Evolutionary conservation across 1,139 yeast genomes (phyloP), one percentile per base, ranked within the genome.

Genomic region (Candida sanyaensis): DNA sequence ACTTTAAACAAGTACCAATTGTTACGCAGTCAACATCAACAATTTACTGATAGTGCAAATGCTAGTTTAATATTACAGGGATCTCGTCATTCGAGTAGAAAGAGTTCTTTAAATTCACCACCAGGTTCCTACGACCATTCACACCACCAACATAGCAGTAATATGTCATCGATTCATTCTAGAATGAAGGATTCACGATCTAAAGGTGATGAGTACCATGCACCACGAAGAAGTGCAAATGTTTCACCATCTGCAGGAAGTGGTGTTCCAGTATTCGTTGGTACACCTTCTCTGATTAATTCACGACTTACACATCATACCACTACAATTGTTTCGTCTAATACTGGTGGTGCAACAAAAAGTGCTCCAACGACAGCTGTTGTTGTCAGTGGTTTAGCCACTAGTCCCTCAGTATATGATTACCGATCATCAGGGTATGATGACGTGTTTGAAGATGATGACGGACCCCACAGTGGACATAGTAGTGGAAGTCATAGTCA

Each of bases 371-470:
- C 56, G 17, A 52, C 55, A 3, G 55, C 50, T 11, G 50, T 53
- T 13, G 55, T 51, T 8, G 55, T 51, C 8, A 53, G 62, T 13
- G 78, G 77, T 0, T 55, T 71, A 39, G 68, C 77, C 4, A 71
- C 77, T 0, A 65, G 71, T 1, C 77, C 77, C 0, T 69, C 75
- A 2, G 60, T 63, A 0, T 70, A 69, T 53, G 50, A 50, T 13
- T 46, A 51, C 29, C 56, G 61, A 42, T 51, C 55, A 40, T 59
- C 68, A n/a, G 69, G 69, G 51, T 78, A 77, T 55, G 80, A 71
- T 43, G 71, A 73, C 50, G 83, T 78, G 6, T 79, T 79, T 61
- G 83, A 78, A 34, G 81, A 78, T 49, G 83, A 78, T 43, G 80
- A 76, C 37, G 80, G 74, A n/a, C 39, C 39, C 11, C 39, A 36